Conservation (phyloP, 176 grass and related monocot genomes). For the Eragrostis curvula region DNA sequence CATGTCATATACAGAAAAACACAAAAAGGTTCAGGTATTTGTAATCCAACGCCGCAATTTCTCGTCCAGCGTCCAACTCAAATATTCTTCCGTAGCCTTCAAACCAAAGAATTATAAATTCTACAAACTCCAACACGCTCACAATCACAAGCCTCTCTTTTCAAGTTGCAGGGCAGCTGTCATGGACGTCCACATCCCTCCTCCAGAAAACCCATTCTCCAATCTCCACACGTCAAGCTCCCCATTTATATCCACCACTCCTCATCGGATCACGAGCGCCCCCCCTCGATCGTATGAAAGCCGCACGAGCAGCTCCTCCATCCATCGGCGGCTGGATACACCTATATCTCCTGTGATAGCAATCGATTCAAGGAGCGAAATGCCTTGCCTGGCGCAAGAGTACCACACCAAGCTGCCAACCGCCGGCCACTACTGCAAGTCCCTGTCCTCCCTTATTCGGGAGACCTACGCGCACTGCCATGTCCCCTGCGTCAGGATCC, state of each 20-base stretch:
- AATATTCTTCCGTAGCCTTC: constrained; percentile 68
- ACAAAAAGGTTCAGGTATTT: constrained; percentile 3
- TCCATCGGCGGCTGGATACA: background rate
- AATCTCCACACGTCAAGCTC: constrained; percentile 33
- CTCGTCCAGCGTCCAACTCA: constrained; percentile 38
- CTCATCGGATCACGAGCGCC: constrained; percentile 10
- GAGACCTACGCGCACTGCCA: constrained; percentile 69
- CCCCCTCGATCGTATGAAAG: constrained; percentile 32
- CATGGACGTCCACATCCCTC: constrained; percentile 82
- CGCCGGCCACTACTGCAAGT: constrained; percentile 55
- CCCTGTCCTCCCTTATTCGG: constrained; percentile 64
- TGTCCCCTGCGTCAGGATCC: constrained; percentile 69
- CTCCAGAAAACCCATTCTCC: constrained; percentile 12
- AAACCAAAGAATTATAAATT: constrained; percentile 58
- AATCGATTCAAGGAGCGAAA: constrained; percentile 16
- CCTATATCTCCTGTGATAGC: background rate
- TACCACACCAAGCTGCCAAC: constrained; percentile 46
- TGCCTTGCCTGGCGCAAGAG: constrained; percentile 66
- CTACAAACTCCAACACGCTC: constrained; percentile 26
- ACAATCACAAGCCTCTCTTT: constrained; percentile 20
- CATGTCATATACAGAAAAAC: background rate
- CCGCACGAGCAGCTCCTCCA: background rate
- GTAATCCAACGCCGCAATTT: constrained; percentile 20
- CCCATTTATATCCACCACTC: constrained; percentile 47
- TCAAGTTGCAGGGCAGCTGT: constrained; percentile 66